Evolutionary conservation across 345 rosid species (phyloP).

Genomic region (Aegle marmelos): DNA sequence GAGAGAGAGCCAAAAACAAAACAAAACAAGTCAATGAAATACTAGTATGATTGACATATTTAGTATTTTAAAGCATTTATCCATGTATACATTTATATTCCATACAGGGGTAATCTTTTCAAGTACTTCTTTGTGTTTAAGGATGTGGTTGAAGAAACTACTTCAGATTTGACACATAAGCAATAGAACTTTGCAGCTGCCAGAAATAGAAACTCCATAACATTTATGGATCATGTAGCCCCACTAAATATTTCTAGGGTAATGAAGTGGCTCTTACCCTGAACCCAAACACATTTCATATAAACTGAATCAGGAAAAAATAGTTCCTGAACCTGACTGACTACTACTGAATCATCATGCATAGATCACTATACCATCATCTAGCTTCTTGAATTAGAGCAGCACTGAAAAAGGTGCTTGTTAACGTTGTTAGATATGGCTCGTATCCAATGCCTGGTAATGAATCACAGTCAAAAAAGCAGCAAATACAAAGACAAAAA

Average conservation of each 20-base stretch:
- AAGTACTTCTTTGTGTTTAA: not conserved
- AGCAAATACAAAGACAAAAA: not conserved
- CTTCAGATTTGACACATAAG: not conserved
- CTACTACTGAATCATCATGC: not conserved
- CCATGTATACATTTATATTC: not conserved
- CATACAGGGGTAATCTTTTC: not conserved
- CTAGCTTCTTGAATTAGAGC: not conserved
- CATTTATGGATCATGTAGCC: not conserved
- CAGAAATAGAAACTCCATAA: not conserved
- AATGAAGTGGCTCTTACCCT: not conserved
- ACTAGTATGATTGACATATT: no score
- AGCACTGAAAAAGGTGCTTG: not conserved
- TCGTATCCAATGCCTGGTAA: constrained; percentile 36
- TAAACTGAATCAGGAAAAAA: not conserved
- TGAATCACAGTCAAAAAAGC: constrained; percentile 4
- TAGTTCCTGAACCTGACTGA: not conserved
- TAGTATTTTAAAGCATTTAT: no score
- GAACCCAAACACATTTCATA: not conserved
- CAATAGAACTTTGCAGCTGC: not conserved
- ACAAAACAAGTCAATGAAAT: no score
- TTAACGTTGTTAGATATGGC: constrained; percentile 22
- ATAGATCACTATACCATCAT: not conserved
- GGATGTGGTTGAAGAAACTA: not conserved
- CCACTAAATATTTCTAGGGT: not conserved
- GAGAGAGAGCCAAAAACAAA: not conserved